Evolutionary conservation across 805 yeast species (phyloP).

Genomic region (Metschnikowia cerradonensis): DNA sequence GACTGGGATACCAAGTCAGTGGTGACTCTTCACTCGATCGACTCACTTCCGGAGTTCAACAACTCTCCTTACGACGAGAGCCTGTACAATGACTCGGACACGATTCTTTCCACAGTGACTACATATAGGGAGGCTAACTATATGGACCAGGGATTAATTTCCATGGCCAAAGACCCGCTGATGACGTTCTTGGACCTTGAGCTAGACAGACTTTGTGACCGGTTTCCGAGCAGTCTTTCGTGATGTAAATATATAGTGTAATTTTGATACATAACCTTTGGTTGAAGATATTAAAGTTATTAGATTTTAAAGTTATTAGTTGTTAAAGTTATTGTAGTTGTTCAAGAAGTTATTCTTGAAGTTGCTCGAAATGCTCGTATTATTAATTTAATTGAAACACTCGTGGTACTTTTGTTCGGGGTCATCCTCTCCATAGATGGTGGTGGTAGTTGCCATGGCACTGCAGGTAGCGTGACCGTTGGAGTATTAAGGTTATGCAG

Average conservation of each 20-base stretch:
- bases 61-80: conserved; percentile 9
- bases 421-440: too few relatives aligned
- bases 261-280: too few relatives aligned
- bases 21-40: conserved; percentile 13
- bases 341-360: too few relatives aligned
- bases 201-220: conserved; percentile 13
- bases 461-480: too few relatives aligned
- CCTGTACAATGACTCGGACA: conserved; percentile 25
- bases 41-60: conserved; percentile 10
- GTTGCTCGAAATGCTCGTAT: too few relatives aligned
- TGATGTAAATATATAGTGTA: neutral
- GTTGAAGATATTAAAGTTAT: neutral
- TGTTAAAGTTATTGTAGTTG: too few relatives aligned
- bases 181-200: conserved; percentile 11
- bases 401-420: too few relatives aligned
- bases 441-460: too few relatives aligned
- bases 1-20: conserved; percentile 5
- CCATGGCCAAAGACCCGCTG: conserved; percentile 12
- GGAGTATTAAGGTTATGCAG: too few relatives aligned
- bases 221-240: conserved; percentile 5
- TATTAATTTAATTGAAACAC: too few relatives aligned
- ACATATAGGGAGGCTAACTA: conserved; percentile 19
- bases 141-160: neutral
- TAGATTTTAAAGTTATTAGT: too few relatives aligned
- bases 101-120: conserved; percentile 28